Evolutionary conservation across 305 asterid species (phyloP), one percentile per base, ranked within the genome.

Genomic region (Caryopteris hybrid): DNA sequence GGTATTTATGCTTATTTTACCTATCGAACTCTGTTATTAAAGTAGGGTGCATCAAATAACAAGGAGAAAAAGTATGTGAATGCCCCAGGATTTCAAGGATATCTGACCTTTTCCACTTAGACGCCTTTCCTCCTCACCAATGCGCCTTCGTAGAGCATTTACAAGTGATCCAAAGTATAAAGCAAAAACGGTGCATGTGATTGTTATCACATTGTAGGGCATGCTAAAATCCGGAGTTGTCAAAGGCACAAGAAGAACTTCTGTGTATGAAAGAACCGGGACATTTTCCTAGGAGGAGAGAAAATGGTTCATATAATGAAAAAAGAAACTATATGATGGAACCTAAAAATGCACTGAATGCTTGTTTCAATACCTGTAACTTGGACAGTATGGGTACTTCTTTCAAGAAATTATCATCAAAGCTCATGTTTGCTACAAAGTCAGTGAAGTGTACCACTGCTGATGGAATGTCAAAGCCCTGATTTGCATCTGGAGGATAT

Each of bases 161-260:
- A 95, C 96, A 81, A 95, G 82, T 0, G 97, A 91, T 68, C 98
- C 96, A 68, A 95, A 95, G 76, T 95, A 91, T 46, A 95, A 77
- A 53, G 99, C 99, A 70, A 91, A 95, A 41, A 91, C 88, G 1
- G 97, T 91, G 88, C 99, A 91, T 8, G 98, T 89, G 78, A 95
- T 95, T 48, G 99, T 89, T 74, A 95, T 91, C 71, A 95, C 99
- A 69, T 91, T 95, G 88, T 91, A 91, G 63, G 97, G 97, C 97
- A 95, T 95, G 89, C 98, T 91, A 80, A 95, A 95, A 88, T 91
- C 99, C 56, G 99, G 99, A 67, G 99, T 91, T 20, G 99, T 95
- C 83, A 95, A 83, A 55, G 99, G 99, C 67, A 95, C 98, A 52
- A 95, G 95, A 16, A 95, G 76, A 48, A 91, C 96, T 89, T 95